Conservation (phyloP, 371 early-diverging fungal genomes). For the Apophysomyces ossiformis region DNA sequence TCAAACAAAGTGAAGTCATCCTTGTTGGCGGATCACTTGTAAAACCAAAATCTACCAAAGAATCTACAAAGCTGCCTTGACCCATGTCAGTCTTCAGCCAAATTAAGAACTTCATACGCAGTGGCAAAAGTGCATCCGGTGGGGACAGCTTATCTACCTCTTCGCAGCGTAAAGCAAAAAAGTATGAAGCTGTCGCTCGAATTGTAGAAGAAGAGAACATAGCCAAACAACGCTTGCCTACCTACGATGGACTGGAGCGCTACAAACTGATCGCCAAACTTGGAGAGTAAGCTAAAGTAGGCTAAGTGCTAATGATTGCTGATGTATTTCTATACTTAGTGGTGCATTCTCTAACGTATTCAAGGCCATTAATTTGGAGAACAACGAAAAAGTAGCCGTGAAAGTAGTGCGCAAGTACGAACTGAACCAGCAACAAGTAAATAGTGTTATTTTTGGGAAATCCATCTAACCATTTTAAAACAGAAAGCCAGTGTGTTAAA, state of each 20-base stretch:
- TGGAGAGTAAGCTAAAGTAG: slow-evolving; percentile 58
- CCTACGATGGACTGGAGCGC: slow-evolving; percentile 36
- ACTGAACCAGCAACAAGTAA: slow-evolving; percentile 27
- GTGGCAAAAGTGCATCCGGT: slow-evolving; percentile 22
- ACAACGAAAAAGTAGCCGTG: slow-evolving; percentile 68
- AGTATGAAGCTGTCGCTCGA: slow-evolving; percentile 23
- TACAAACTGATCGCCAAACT: slow-evolving; percentile 54
- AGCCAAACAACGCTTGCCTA: slow-evolving; percentile 19
- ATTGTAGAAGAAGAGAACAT: slow-evolving; percentile 26
- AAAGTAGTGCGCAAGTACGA: slow-evolving; percentile 72
- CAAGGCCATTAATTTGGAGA: slow-evolving; percentile 61
- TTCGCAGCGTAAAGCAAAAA: slow-evolving; percentile 20
- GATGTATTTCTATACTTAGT: slow-evolving; percentile 27
- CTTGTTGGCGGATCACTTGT: background rate
- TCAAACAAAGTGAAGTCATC: slow-evolving; percentile 2
- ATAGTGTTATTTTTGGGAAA: background rate
- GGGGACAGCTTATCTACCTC: background rate
- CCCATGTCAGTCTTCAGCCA: slow-evolving; percentile 49
- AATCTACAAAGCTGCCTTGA: background rate
- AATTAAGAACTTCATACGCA: slow-evolving; percentile 50
- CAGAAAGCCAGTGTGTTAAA: slow-evolving; percentile 82
- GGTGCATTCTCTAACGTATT: slow-evolving; percentile 84
- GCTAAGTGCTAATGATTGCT: too few relatives aligned
- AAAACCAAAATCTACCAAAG: background rate
- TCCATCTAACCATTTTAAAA: background rate